Base-by-base conservation (phyloP, 2,329 filamentous ascomycete species). In the Alternaria ventricosa region DNA sequence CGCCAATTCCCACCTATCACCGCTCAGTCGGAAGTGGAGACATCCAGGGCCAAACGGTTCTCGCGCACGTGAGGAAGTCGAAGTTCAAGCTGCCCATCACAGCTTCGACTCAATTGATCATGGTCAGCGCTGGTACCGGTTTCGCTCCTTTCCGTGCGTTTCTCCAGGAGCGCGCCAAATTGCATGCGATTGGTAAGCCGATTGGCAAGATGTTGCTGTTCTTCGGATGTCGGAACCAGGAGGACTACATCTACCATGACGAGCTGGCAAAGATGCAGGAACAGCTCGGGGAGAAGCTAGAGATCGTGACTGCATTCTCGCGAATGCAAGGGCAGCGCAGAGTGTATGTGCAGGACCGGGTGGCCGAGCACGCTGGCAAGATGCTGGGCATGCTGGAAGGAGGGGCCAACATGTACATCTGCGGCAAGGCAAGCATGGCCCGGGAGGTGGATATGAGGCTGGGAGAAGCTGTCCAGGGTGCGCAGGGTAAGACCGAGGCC, bases 61-160 rank as follows among this genome's bases (percentile, higher is more conserved):
- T 75, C 63, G 82, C 82, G 1, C 79, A 82, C 60, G 72, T 83
- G 47, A 79, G 80, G 25, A 78, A 77, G 58, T 82, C 81, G 1
- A 81, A 79, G 43, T 86, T 86, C 77, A 83, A 83, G 54, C 78
- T 85, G 3, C 84, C 84, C 0, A 71, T 78, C 11, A 72, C 78
- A 0, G 71, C 78, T 7, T 78, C 76, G 5, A 82, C 77, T 0
- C 86, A 86, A 0, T 73, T 89, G 10, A 78, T 88, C 55, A 85
- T 82, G 66, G 71, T 80, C 47, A 69, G 65, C 36, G 77, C 77
- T 5, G 76, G 77, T 9, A 78, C 75, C n/a, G 76, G 77, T 10
- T 72, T 79, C 33, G 77, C 77, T 9, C 76, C 77, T 1, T 78
- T 79, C 62, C 71, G 75, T 13, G 77, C 75, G 5, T 79, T 79